Conservation (phyloP, 2,329 filamentous ascomycete species). For the Truncatella angustata region DNA sequence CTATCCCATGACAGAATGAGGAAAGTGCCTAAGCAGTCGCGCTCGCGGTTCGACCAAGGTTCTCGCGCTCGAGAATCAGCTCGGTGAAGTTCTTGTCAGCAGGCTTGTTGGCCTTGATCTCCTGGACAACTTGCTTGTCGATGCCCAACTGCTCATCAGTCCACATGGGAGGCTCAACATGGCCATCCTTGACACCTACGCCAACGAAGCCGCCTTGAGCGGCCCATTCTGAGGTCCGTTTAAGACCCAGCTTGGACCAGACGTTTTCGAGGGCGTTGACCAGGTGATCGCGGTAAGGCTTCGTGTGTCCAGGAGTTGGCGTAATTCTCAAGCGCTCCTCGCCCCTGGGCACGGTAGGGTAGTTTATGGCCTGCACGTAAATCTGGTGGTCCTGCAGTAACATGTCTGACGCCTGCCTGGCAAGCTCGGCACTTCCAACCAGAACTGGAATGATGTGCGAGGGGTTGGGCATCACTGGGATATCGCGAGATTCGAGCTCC, state of each 20-base stretch:
- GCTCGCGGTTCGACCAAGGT: conserved; percentile 26
- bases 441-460: conserved; percentile 94
- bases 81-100: conserved; percentile 49
- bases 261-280: conserved; percentile 82
- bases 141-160: conserved; percentile 84
- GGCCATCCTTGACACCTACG: conserved; percentile 70
- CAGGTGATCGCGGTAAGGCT: conserved; percentile 81
- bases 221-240: conserved; percentile 91
- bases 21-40: conserved; percentile 28
- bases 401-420: conserved; percentile 89
- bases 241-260: conserved; percentile 85
- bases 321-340: conserved; percentile 96
- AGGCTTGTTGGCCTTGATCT: conserved; percentile 51
- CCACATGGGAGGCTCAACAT: conserved; percentile 76
- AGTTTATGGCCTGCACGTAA: conserved; percentile 69
- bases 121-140: conserved; percentile 56
- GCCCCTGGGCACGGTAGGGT: conserved; percentile 42
- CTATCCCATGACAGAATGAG: conserved; percentile 10
- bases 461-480: conserved; percentile 96
- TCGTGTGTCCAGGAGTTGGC: conserved; percentile 87
- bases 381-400: conserved; percentile 87
- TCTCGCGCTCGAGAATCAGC: conserved; percentile 57
- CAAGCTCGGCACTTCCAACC: conserved; percentile 89
- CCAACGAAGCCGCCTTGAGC: conserved; percentile 90
- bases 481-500: conserved; percentile 72